These are phyloP conservation scores for Fomitopsis serialis DNA, from an alignment of 768 basidiomycete genomes.

Conservation along the genomic window DNA sequence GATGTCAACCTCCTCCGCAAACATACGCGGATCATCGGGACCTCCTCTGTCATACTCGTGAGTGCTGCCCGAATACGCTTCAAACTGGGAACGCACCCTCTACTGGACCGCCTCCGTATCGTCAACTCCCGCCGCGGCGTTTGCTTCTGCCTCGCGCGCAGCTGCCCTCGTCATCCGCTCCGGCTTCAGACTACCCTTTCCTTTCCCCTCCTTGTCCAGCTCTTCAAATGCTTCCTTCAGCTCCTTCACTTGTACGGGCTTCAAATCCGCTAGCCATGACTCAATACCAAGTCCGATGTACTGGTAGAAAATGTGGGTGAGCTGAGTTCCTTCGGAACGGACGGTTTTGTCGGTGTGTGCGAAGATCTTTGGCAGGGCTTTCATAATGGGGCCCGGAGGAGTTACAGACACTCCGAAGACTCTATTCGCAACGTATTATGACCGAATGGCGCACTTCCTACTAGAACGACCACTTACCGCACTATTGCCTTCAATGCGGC, in stretches of 20 bases:
- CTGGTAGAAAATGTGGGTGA: constrained; percentile 76
- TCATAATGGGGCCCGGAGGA: constrained; percentile 76
- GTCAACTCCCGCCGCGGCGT: constrained; percentile 30
- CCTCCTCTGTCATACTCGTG: constrained; percentile 34
- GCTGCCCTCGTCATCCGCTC: constrained; percentile 73
- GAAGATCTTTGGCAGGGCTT: constrained; percentile 88
- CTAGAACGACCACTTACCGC: constrained; percentile 47
- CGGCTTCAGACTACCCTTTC: constrained; percentile 76
- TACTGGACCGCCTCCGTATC: constrained; percentile 28
- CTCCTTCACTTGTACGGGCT: constrained; percentile 96
- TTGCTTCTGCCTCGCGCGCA: constrained; percentile 62
- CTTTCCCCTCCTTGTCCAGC: constrained; percentile 81
- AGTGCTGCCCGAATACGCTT: not conserved
- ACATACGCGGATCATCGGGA: constrained; percentile 63
- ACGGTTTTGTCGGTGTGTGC: constrained; percentile 94
- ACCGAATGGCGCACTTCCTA: not conserved
- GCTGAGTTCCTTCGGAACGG: constrained; percentile 80
- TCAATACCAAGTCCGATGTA: constrained; percentile 80
- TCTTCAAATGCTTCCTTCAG: constrained; percentile 84
- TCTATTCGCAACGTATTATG: constrained; percentile 33
- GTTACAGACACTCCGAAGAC: constrained; percentile 74
- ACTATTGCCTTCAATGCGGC: constrained; percentile 77
- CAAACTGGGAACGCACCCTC: constrained; percentile 38
- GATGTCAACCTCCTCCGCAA: constrained; percentile 81
- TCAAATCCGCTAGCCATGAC: constrained; percentile 81